Evolutionary conservation across 2,329 filamentous ascomycete genomes (phyloP), one percentile per base, ranked within the genome.

Genomic region (Bipolaris zeicola): DNA sequence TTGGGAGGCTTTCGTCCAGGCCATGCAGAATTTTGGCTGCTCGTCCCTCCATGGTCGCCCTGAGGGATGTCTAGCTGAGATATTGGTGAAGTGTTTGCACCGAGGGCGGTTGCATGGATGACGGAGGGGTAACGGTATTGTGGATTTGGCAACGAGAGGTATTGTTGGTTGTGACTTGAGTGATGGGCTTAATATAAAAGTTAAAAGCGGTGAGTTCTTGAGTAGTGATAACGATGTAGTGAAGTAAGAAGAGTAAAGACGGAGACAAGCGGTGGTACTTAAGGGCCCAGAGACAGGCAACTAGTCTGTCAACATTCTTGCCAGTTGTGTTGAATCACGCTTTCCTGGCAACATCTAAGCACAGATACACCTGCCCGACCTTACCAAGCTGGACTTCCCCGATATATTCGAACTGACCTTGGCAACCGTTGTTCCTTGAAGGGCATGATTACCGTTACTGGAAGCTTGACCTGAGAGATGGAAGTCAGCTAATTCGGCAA

Each of bases 321-420:
- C 33, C 42, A n/a, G 18, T 33, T 41, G 8, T 10, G 37, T 33
- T 16, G 37, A 34, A n/a, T 28, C 16, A 46, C 3, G 13, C 22
- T 39, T 48, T 47, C 51, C 42, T 50, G 47, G 16, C 18, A 43
- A 44, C 49, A 16, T 31, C 42, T 6, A 61, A 34, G 6, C 18
- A 44, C 49, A 38, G 7, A 38, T 64, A 66, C 34, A 56, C 64
- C 38, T 61, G 64, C 60, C 18, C 20, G 28, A 67, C 64, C n/a
- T 66, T 63, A 18, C 55, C 50, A 5, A 20, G 34, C 45, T 66
- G 64, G 26, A 60, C 61, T 49, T 33, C 3, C 67, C 41, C 14
- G 52, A 44, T 24, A 58, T 53, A 42, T 68, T 68, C 6, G 43
- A 31, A n/a, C 36, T 65, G 33, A 55, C 45, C 11, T 57, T 55